A percentile compares a stretch with the other conserved stretches of the same genome.
phyloP scores from a whole-genome alignment of 1,284 basidiomycete genomes.

The Cryptococcus depauperatus region DNA sequence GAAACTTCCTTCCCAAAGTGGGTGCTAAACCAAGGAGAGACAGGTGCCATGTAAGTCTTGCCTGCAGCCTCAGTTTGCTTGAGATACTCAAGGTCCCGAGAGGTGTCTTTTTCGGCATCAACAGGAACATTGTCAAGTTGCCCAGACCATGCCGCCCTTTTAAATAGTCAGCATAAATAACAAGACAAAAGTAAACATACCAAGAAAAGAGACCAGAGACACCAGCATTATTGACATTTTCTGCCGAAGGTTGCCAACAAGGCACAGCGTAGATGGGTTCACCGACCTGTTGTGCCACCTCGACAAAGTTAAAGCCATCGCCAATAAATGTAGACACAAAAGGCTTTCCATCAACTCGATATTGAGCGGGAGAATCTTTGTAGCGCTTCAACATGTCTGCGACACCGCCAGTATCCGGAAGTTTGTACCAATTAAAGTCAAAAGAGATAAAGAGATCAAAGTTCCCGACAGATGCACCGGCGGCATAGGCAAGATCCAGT shows the following conservation, averaged over 20 bases:
- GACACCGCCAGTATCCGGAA: constrained; percentile 16
- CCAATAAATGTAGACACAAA: constrained; percentile 43
- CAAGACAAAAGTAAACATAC: constrained; percentile 13
- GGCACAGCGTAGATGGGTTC: constrained; percentile 37
- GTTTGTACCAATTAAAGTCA: constrained; percentile 44
- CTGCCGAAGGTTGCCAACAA: constrained; percentile 27
- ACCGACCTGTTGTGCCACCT: constrained; percentile 20
- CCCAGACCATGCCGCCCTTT: constrained; percentile 39
- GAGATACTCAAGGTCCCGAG: constrained; percentile 32
- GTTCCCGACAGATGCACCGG: constrained; percentile 15
- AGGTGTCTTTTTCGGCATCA: constrained; percentile 21
- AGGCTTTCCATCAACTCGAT: constrained; percentile 32
- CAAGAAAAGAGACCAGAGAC: constrained; percentile 40
- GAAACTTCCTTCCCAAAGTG: constrained; percentile 41
- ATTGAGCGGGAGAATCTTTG: constrained; percentile 24
- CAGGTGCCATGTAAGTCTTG: constrained; percentile 42
- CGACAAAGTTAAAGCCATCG: constrained; percentile 38
- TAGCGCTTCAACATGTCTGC: constrained; percentile 27
- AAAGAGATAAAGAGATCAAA: constrained; percentile 43
- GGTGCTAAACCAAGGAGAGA: constrained; percentile 44
- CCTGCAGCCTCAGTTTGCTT: constrained; percentile 9
- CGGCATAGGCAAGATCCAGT: constrained; percentile 40
- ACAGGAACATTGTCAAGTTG: constrained; percentile 34
- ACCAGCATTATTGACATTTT: constrained; percentile 21
- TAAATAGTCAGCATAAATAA: background rate